These are phyloP conservation scores for Barnettozyma hawaiiensis DNA, from an alignment of 1,139 yeast species.

Conservation along the genomic window DNA sequence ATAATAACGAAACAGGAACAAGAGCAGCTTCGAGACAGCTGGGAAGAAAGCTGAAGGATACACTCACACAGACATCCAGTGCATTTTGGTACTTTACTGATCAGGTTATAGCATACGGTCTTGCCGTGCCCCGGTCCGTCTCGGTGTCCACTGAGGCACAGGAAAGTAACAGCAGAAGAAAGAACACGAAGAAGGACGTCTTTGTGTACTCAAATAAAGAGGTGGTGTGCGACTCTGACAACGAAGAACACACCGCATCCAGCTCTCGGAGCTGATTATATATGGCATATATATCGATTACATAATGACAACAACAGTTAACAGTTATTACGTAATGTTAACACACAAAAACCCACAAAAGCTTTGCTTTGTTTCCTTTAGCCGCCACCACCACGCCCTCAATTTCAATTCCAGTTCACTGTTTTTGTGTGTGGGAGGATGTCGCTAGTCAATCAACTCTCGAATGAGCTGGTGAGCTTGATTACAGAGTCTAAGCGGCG, in stretches of 20 bases:
- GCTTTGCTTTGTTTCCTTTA: too few relatives aligned
- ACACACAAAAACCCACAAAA: too few relatives aligned
- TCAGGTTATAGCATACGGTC: slow-evolving; percentile 51
- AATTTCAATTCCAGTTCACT: too few relatives aligned
- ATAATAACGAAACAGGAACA: background rate
- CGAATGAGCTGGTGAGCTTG: slow-evolving; percentile 52
- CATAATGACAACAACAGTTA: too few relatives aligned
- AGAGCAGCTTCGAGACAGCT: slow-evolving; percentile 2
- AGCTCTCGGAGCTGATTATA: background rate
- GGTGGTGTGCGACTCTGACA: slow-evolving; percentile 40
- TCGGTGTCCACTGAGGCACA: slow-evolving; percentile 29
- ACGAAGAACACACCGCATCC: slow-evolving; percentile 14
- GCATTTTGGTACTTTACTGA: slow-evolving; percentile 45
- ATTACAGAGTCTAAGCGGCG: slow-evolving; percentile 68
- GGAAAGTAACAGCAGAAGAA: slow-evolving; percentile 19
- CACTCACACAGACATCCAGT: slow-evolving; percentile 29
- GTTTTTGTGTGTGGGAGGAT: slow-evolving; percentile 20
- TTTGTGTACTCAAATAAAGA: slow-evolving; percentile 53
- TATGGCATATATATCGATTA: too few relatives aligned
- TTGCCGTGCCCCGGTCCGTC: slow-evolving; percentile 53
- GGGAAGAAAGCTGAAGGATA: slow-evolving; percentile 11
- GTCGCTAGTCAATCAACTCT: slow-evolving; percentile 37
- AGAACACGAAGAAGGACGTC: slow-evolving; percentile 33
- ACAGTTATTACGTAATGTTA: background rate
- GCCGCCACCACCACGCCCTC: too few relatives aligned